Conservation (phyloP, 2,329 filamentous ascomycete species). For the Blastomyces gilchristii region DNA sequence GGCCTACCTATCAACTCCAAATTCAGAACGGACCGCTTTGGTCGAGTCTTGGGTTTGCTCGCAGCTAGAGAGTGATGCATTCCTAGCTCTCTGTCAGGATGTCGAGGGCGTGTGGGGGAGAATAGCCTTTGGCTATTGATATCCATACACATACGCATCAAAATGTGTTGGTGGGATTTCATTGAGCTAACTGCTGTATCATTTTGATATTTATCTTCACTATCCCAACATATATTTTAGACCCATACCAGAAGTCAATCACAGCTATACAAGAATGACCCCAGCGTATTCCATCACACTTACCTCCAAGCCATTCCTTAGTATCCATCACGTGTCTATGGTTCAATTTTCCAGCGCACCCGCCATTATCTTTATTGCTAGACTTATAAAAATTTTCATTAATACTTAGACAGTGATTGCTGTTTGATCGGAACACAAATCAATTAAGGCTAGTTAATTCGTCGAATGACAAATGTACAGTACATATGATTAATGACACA, state of each 20-base stretch:
- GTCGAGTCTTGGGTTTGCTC: constrained; percentile 35
- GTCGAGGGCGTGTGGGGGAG: constrained; percentile 33
- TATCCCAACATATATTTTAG: background rate
- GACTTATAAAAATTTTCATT: background rate
- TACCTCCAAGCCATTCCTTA: background rate
- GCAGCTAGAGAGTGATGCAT: constrained; percentile 33
- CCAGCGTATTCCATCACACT: background rate
- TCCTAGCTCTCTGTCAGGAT: constrained; percentile 32
- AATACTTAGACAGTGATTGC: background rate
- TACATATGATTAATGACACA: too few relatives aligned
- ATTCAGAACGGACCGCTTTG: constrained; percentile 24
- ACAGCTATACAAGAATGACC: background rate
- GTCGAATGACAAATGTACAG: too few relatives aligned
- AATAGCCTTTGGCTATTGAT: constrained; percentile 28
- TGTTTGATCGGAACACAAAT: too few relatives aligned
- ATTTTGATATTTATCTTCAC: background rate
- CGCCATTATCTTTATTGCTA: background rate
- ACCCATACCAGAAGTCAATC: background rate
- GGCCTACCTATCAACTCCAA: constrained; percentile 24
- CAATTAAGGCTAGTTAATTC: too few relatives aligned
- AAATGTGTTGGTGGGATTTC: background rate
- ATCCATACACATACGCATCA: background rate
- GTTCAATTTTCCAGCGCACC: background rate
- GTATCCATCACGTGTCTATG: background rate
- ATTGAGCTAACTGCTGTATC: background rate